Evolutionary conservation across 2,329 filamentous ascomycete genomes (phyloP).

Genomic region (Fusarium robinianum): DNA sequence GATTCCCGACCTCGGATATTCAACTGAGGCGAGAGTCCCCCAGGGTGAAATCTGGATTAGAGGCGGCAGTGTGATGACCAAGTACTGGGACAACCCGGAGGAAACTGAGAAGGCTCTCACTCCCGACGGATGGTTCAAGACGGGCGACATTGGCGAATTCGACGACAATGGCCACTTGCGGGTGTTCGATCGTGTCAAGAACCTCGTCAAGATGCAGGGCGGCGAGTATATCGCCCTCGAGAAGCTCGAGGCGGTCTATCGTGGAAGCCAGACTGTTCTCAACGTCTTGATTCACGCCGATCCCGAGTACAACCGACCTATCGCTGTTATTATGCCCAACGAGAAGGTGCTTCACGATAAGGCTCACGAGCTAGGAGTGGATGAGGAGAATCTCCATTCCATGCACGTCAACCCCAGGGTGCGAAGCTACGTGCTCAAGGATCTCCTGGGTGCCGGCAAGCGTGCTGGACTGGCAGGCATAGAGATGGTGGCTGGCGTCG

Average conservation of each 20-base stretch:
- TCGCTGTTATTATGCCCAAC: constrained; percentile 77
- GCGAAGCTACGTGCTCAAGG: constrained; percentile 64
- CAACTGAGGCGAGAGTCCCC: constrained; percentile 71
- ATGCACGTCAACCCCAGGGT: constrained; percentile 72
- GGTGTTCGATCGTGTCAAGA: constrained; percentile 97
- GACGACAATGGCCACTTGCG: constrained; percentile 77
- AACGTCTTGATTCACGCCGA: constrained; percentile 91
- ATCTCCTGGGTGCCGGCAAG: constrained; percentile 67
- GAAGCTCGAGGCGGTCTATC: constrained; percentile 91
- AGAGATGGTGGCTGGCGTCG: constrained; percentile 76
- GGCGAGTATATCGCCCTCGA: constrained; percentile 97
- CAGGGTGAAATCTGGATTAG: constrained; percentile 94
- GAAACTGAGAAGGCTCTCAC: constrained; percentile 81
- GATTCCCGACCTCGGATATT: constrained; percentile 86
- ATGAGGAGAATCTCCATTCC: constrained; percentile 69
- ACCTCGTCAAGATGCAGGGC: constrained; percentile 91
- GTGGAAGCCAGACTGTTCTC: constrained; percentile 74
- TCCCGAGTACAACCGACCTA: constrained; percentile 72
- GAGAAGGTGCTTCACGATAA: constrained; percentile 66
- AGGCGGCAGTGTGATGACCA: constrained; percentile 72
- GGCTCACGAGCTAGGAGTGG: constrained; percentile 64
- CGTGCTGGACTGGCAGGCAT: constrained; percentile 69
- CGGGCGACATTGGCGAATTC: constrained; percentile 93
- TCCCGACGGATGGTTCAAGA: constrained; percentile 93
- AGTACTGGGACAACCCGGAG: constrained; percentile 84